A percentile compares a stretch with the other conserved stretches of the same genome.
phyloP scores from a whole-genome alignment of 2,329 filamentous ascomycete species.

The Hymenoscyphus occultus region DNA sequence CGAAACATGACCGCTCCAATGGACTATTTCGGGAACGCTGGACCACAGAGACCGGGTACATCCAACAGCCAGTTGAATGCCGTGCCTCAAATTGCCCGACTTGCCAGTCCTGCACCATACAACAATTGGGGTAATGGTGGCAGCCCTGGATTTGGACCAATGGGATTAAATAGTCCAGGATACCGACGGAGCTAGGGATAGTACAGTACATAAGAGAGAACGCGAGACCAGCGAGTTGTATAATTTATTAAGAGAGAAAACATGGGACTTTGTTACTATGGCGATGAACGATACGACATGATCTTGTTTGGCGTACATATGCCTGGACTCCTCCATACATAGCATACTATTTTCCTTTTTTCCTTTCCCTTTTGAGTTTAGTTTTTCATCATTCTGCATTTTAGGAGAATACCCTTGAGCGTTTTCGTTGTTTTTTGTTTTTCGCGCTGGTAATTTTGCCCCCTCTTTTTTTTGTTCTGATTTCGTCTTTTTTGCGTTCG shows the following conservation, averaged over 20 bases:
- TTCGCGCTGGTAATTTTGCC: neutral
- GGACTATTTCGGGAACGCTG: conserved; percentile 19
- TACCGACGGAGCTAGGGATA: conserved; percentile 12
- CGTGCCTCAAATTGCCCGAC: conserved; percentile 13
- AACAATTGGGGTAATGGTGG: conserved; percentile 15
- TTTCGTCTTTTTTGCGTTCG: no score
- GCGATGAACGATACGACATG: neutral
- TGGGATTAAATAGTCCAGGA: conserved; percentile 4
- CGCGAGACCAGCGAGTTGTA: neutral
- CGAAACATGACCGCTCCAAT: conserved; percentile 32
- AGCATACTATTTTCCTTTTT: neutral
- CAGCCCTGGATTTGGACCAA: conserved; percentile 9
- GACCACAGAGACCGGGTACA: conserved; percentile 21
- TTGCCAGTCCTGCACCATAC: conserved; percentile 25
- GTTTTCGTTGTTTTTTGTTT: neutral
- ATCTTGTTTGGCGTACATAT: neutral
- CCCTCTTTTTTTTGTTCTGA: neutral
- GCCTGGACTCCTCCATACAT: neutral
- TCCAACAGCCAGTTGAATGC: conserved; percentile 11
- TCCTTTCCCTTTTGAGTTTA: neutral
- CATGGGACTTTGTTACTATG: no score
- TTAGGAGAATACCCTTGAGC: conserved; percentile 3
- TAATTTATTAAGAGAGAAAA: neutral
- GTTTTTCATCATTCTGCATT: neutral
- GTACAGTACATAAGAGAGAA: neutral